Conservation (phyloP, 1,284 basidiomycete species). For the Marasmius tenuissimus region DNA sequence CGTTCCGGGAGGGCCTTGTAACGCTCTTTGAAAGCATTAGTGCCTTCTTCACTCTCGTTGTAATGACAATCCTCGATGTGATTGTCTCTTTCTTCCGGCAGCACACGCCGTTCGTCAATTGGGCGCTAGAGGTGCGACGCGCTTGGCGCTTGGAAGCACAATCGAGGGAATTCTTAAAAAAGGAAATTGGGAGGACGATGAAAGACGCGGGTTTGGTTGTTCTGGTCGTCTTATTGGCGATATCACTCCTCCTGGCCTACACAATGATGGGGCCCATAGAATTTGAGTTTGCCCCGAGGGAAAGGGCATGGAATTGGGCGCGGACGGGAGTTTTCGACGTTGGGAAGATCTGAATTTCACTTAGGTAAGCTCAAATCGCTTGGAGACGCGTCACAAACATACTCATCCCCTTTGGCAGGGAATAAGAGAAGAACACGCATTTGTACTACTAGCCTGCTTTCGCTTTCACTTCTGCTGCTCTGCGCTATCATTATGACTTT, state of each 20-base stretch:
- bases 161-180: neutral
- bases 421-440: neutral
- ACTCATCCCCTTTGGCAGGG: neutral
- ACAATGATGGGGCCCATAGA: neutral
- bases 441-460: neutral
- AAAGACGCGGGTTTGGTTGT: neutral
- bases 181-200: neutral
- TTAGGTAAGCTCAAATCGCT: neutral
- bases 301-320: constrained; percentile 2
- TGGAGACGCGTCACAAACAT: neutral
- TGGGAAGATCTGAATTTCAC: neutral
- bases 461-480: neutral
- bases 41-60: neutral
- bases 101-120: neutral
- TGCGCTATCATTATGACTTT: neutral
- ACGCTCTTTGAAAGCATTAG: neutral
- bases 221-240: neutral
- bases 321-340: neutral
- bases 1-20: constrained; percentile 4
- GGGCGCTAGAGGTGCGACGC: neutral
- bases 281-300: neutral
- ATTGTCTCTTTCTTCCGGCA: neutral
- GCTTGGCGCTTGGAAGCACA: neutral
- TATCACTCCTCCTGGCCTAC: neutral
- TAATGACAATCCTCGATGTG: neutral